Percentiles rank a stretch among this genome's conserved stretches.
phyloP scores from a whole-genome alignment of 1,284 basidiomycete species.

The Pyrrhoderma lamaoense region DNA sequence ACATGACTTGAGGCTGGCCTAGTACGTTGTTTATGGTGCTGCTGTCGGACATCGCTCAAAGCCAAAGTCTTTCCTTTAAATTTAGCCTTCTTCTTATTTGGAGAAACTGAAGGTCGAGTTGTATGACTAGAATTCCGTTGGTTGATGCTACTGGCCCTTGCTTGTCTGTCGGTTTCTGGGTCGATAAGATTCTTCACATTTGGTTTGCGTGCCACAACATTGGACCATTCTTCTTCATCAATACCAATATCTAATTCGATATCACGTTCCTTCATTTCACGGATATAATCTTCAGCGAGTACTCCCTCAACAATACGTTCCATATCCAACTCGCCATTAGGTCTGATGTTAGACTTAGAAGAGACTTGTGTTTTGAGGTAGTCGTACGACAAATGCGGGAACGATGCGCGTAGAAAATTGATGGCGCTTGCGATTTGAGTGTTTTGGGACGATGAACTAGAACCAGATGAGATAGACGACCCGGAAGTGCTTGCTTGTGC shows the following conservation, averaged over 20 bases:
- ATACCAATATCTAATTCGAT: conserved; percentile 34
- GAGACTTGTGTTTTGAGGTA: conserved; percentile 30
- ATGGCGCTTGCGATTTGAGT: conserved; percentile 49
- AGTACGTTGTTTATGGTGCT: conserved; percentile 36
- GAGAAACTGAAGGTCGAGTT: conserved; percentile 16
- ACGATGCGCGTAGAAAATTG: conserved; percentile 57
- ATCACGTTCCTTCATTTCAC: conserved; percentile 62
- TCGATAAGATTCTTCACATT: not conserved
- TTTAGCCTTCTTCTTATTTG: conserved; percentile 30
- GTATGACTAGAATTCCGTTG: conserved; percentile 18
- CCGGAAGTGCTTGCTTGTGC: conserved; percentile 28
- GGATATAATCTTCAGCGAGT: conserved; percentile 51
- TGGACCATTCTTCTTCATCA: conserved; percentile 25
- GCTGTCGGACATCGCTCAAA: conserved; percentile 58
- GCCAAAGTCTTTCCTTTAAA: conserved; percentile 44
- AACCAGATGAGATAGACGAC: conserved; percentile 35
- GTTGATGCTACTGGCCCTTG: not conserved
- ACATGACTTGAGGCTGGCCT: conserved; percentile 15
- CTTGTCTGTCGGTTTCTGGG: not conserved
- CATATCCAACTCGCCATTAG: conserved; percentile 53
- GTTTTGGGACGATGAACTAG: not conserved
- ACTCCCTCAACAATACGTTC: conserved; percentile 54
- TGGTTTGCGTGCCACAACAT: conserved; percentile 28
- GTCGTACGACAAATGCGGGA: conserved; percentile 48
- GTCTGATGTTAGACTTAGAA: not conserved